Evolutionary conservation across 2,329 filamentous ascomycete species (phyloP), one percentile per base, ranked within the genome.

Genomic region (Alternaria triticimaculans): DNA sequence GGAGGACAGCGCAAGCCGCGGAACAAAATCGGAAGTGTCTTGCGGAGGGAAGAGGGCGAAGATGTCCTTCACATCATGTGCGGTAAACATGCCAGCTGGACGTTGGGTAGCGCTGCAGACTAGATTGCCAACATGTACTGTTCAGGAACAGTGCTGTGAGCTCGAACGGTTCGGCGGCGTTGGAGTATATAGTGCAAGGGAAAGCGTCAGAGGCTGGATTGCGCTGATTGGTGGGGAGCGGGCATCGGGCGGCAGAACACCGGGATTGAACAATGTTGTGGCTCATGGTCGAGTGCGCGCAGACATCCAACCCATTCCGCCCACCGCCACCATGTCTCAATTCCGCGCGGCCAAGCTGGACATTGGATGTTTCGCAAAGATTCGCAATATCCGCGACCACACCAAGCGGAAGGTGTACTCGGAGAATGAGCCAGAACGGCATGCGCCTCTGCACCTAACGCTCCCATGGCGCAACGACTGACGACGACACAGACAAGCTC

Each of bases 321-420:
- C 67, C 43, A 55, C 60, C 68, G 74, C 68, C 78, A 73, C 62
- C 72, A 80, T 80, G 79, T 78, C 92, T 51, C 92, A 94, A 84
- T 97, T 97, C 83, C 87, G 94, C 74, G 87, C 94, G 30, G 97
- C 97, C 83, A 94, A 90, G 85, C 89, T 97, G 72, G 94, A 98
- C 74, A 84, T 98, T 72, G 90, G 92, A 80, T 93, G 93, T 79
- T 97, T 92, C 78, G 82, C 96, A 83, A 97, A 97, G 78, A 88
- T 91, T 80, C 90, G 91, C 71, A 88, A 92, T 71, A 91, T 99
- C 79, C 93, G 96, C 75, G 96, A 99, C 82, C 93, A 98, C 84
- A 94, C 94, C 59, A 99, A 98, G 88, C 92, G 96, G 76, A 95
- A 96, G 84, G 92, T 94, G 63, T 97, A 94, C 76, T 92, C 91